These are phyloP conservation scores for Heimioporus sp. DNA, from an alignment of 768 basidiomycete genomes.

Conservation along the genomic window DNA sequence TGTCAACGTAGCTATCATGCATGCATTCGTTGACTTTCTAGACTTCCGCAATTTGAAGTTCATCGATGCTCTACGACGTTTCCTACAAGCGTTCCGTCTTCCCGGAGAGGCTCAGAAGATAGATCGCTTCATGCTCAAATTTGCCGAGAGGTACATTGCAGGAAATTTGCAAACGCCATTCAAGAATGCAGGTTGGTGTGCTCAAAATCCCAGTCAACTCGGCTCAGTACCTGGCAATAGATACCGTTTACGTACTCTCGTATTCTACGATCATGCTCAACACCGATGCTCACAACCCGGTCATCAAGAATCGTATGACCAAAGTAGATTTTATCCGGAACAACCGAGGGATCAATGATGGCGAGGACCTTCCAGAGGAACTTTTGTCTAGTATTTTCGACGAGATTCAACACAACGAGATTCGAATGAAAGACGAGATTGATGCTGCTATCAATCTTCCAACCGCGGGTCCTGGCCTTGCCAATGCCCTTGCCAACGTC, in stretches of 20 bases:
- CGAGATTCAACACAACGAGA: conserved; percentile 89
- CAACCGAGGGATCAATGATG: conserved; percentile 95
- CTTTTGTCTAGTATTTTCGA: conserved; percentile 78
- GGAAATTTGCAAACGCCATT: conserved; percentile 83
- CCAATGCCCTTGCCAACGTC: conserved; percentile 81
- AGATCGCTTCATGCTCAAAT: conserved; percentile 98
- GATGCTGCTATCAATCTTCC: conserved; percentile 50
- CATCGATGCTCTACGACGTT: conserved; percentile 84
- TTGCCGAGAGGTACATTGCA: conserved; percentile 94
- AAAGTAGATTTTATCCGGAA: conserved; percentile 90
- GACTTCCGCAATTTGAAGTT: conserved; percentile 83
- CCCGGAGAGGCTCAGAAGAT: conserved; percentile 99
- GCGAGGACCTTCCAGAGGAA: conserved; percentile 84
- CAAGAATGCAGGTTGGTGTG: conserved; percentile 82
- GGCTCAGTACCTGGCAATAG: conserved; percentile 35
- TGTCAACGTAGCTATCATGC: conserved; percentile 90
- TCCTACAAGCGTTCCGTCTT: conserved; percentile 93
- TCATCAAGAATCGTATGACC: conserved; percentile 93
- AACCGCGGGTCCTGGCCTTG: conserved; percentile 64
- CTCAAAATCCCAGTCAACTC: not conserved
- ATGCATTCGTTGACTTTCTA: conserved; percentile 91
- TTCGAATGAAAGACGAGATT: conserved; percentile 97
- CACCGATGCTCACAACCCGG: conserved; percentile 95
- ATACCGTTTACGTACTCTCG: conserved; percentile 92
- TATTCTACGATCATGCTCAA: conserved; percentile 96